Percentiles rank a stretch among this genome's conserved stretches.
Conservation (phyloP, 2,329 filamentous ascomycete species). For the Ceratocystis smalleyi region DNA sequence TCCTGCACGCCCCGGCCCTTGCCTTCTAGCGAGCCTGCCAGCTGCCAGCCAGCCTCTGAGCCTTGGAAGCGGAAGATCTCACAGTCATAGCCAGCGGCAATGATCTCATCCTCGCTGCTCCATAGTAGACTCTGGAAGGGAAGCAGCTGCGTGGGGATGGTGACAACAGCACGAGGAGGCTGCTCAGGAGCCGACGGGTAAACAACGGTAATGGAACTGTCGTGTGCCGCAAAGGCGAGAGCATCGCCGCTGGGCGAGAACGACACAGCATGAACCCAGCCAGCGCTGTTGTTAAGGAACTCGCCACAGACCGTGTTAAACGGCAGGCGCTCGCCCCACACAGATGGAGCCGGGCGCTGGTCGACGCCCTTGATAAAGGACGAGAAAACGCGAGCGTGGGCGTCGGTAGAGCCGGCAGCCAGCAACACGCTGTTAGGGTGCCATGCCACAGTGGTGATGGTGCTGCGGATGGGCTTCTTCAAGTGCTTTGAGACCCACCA, state of each 20-base stretch:
- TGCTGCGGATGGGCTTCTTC: constrained; percentile 97
- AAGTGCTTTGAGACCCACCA: constrained; percentile 99
- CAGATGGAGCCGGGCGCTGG: constrained; percentile 64
- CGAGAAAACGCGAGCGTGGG: constrained; percentile 86
- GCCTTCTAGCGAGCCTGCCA: constrained; percentile 64
- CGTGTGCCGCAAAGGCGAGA: constrained; percentile 87
- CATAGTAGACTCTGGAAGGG: constrained; percentile 89
- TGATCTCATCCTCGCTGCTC: constrained; percentile 82
- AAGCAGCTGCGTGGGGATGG: constrained; percentile 73
- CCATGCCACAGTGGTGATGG: constrained; percentile 88
- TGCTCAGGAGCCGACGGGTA: constrained; percentile 87
- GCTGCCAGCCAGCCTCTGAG: constrained; percentile 62
- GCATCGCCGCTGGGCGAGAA: constrained; percentile 88
- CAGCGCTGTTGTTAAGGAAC: constrained; percentile 86
- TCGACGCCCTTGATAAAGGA: constrained; percentile 95
- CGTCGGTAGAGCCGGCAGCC: constrained; percentile 91
- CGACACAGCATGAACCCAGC: constrained; percentile 85
- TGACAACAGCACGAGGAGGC: constrained; percentile 77
- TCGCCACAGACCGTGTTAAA: constrained; percentile 99
- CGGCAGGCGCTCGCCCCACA: constrained; percentile 87
- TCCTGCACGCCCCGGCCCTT: constrained; percentile 50
- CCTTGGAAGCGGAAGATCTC: constrained; percentile 85
- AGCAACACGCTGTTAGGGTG: constrained; percentile 94
- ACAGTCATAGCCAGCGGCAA: constrained; percentile 80
- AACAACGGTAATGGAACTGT: constrained; percentile 91